Evolutionary conservation across 1,139 yeast genomes (phyloP), one percentile per base, ranked within the genome.

Genomic region (Magnusiomyces fungicola): DNA sequence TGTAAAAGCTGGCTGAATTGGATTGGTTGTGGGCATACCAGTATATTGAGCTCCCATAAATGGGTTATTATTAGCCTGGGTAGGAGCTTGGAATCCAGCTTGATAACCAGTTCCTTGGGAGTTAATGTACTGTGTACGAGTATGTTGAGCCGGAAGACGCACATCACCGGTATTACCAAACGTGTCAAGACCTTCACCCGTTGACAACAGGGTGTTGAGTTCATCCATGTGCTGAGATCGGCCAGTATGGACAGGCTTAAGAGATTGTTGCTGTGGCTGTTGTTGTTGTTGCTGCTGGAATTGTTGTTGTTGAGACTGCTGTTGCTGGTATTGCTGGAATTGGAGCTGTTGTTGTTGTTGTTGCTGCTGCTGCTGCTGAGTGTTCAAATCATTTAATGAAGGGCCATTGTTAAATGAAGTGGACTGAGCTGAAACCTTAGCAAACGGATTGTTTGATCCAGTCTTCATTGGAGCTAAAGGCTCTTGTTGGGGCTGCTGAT

Each of bases 171-270:
- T 83, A 66, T 92, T 92, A 67, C 98, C 98, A 67, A 87, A 92
- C 0, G 97, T 90, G 67, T 92, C 98, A 51, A 89, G 73, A 23
- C 97, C 97, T 0, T 96, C 86, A 36, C 96, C 97, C 50, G 82
- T 79, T 12, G 95, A 85, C 57, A 90, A 74, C 52, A 90, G 72
- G 53, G 78, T 76, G 67, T 90, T 89, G 61, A 90, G 76, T 57
- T 86, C 92, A 19, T 89, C 70, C 73, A 78, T 68, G 67, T 80
- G 74, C 40, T 61, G 67, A 55, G 63, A 48, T 49, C 46, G 50
- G 6, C 51, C 61, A 40, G 52, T 55, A 38, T 54, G 56, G 9
- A 30, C 39, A 16, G 51, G 36, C 57, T 53, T 27, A 54, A 53
- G 42, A 34, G 29, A 48, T 23, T 50, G 45, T 16, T 53, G 54